Evolutionary conservation across 192 early-diverging fungal genomes (phyloP).

Genomic region (Dispira simplex): DNA sequence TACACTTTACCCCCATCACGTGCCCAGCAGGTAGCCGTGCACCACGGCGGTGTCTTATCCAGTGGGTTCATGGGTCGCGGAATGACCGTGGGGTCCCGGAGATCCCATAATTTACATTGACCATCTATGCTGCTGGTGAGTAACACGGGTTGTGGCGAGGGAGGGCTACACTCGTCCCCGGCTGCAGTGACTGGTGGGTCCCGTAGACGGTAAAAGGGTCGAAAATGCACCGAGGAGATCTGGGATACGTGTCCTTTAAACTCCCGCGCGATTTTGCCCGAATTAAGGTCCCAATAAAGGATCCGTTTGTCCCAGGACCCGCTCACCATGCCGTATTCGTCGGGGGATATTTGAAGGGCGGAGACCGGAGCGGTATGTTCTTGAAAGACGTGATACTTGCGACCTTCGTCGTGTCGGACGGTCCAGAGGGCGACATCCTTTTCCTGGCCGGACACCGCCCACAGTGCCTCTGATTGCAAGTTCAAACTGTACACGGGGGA

Average conservation of each 20-base stretch:
- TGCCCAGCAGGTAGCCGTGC: slow-evolving; percentile 26
- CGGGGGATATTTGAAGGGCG: slow-evolving; percentile 62
- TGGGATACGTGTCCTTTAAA: slow-evolving; percentile 70
- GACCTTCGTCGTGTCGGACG: slow-evolving; percentile 89
- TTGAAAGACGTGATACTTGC: slow-evolving; percentile 62
- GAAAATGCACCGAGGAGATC: slow-evolving; percentile 58
- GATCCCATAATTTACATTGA: slow-evolving; percentile 56
- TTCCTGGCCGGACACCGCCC: slow-evolving; percentile 53
- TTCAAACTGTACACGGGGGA: slow-evolving; percentile 87
- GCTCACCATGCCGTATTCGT: slow-evolving; percentile 67
- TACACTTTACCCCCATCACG: slow-evolving; percentile 62
- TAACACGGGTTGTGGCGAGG: slow-evolving; percentile 22
- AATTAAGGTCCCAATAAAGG: slow-evolving; percentile 71
- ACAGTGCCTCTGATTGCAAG: slow-evolving; percentile 85
- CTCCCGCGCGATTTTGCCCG: slow-evolving; percentile 44
- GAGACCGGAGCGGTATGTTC: slow-evolving; percentile 79
- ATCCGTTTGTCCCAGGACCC: slow-evolving; percentile 91
- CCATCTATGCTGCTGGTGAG: slow-evolving; percentile 67
- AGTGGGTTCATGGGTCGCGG: slow-evolving; percentile 33
- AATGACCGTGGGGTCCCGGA: slow-evolving; percentile 34
- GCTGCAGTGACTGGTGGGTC: slow-evolving; percentile 7
- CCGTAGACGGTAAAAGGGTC: slow-evolving; percentile 28
- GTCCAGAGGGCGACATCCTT: slow-evolving; percentile 72
- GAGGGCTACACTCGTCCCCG: slow-evolving; percentile 9
- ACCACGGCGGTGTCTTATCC: slow-evolving; percentile 59